These are phyloP conservation scores for Phanerochaete sordida DNA, from an alignment of 768 basidiomycete species.

Conservation along the genomic window DNA sequence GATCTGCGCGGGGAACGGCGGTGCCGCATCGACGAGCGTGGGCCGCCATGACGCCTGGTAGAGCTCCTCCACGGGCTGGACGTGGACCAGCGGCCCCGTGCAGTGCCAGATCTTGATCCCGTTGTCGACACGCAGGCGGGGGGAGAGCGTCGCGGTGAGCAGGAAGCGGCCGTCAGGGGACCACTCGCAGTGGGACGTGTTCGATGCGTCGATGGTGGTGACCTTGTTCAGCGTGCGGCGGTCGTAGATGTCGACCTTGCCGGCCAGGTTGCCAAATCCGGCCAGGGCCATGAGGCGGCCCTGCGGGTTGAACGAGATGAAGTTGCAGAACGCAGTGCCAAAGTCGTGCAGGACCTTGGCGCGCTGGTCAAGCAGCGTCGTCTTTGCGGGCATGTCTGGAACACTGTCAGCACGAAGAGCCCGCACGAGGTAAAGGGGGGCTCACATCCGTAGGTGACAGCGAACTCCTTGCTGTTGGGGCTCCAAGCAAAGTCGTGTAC, in stretches of 20 bases:
- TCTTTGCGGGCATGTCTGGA: constrained; percentile 92
- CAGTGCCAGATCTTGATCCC: constrained; percentile 97
- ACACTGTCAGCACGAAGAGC: constrained; percentile 1
- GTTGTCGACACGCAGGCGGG: constrained; percentile 94
- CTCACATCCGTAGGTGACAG: constrained; percentile 95
- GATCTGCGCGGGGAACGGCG: constrained; percentile 62
- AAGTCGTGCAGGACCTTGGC: constrained; percentile 89
- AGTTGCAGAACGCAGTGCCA: constrained; percentile 86
- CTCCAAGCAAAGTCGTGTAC: constrained; percentile 97
- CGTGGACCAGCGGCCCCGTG: constrained; percentile 80
- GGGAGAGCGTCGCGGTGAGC: constrained; percentile 93
- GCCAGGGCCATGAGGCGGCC: constrained; percentile 84
- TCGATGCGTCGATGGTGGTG: constrained; percentile 80
- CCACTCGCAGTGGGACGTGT: constrained; percentile 95
- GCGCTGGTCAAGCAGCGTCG: constrained; percentile 87
- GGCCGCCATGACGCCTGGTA: constrained; percentile 90
- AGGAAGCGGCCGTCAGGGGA: constrained; percentile 91
- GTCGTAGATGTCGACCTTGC: constrained; percentile 91
- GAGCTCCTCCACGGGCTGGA: constrained; percentile 80
- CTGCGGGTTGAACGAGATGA: constrained; percentile 93
- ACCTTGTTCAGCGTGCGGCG: constrained; percentile 80
- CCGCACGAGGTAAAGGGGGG: constrained; percentile 14
- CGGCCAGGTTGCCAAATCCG: constrained; percentile 96
- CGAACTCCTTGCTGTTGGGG: constrained; percentile 95
- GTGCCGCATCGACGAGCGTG: constrained; percentile 57